phyloP scores from a whole-genome alignment of 2,329 filamentous ascomycete genomes.

The Colletotrichum filicis region DNA sequence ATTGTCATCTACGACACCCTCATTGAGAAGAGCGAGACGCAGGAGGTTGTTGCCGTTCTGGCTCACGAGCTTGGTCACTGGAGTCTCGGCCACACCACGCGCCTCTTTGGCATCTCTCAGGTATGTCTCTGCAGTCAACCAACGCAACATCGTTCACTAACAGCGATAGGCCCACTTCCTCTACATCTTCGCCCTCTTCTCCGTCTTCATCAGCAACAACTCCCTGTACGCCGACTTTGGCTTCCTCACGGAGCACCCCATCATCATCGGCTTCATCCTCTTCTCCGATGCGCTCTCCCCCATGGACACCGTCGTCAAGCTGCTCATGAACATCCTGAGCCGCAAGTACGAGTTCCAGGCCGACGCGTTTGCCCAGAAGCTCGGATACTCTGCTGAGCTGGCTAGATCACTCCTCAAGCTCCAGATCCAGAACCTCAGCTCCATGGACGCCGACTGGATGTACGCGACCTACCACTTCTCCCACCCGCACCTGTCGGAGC shows the following conservation, averaged over 20 bases:
- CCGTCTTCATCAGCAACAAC: slow-evolving; percentile 94
- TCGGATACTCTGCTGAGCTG: slow-evolving; percentile 87
- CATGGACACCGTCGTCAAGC: slow-evolving; percentile 93
- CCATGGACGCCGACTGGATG: slow-evolving; percentile 98
- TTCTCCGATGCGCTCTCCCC: slow-evolving; percentile 97
- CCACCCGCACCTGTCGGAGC: slow-evolving; percentile 94
- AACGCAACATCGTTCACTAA: neutral
- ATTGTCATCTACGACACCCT: slow-evolving; percentile 99
- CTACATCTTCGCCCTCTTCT: slow-evolving; percentile 97
- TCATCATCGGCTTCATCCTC: slow-evolving; percentile 96
- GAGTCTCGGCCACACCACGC: slow-evolving; percentile 94
- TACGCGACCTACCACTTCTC: slow-evolving; percentile 99
- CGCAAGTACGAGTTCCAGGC: slow-evolving; percentile 97
- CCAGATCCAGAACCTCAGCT: slow-evolving; percentile 97
- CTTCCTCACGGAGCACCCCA: slow-evolving; percentile 84
- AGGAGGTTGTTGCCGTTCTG: slow-evolving; percentile 94
- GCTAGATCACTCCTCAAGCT: slow-evolving; percentile 93
- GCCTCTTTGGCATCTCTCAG: slow-evolving; percentile 87
- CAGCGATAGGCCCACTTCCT: slow-evolving; percentile 82
- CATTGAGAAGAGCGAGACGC: slow-evolving; percentile 91
- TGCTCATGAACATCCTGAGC: slow-evolving; percentile 95
- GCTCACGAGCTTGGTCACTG: slow-evolving; percentile 98
- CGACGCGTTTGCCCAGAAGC: slow-evolving; percentile 85
- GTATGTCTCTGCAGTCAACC: slow-evolving; percentile 53
- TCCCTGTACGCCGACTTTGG: slow-evolving; percentile 93